Base-by-base conservation (phyloP, 345 rosid genomes). In the Eucalyptus erythrocorys region DNA sequence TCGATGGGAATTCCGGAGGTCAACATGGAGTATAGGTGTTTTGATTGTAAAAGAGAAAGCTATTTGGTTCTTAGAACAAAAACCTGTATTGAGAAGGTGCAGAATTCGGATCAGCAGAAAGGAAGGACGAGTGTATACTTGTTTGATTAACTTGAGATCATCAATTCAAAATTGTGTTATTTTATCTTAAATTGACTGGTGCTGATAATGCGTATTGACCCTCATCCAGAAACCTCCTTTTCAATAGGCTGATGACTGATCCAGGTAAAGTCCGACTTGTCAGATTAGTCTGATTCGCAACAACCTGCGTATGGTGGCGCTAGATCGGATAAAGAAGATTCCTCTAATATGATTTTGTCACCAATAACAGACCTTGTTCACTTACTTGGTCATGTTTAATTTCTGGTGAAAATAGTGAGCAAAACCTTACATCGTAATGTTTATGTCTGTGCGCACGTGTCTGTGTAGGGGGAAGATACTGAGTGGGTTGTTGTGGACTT, bases 401-500 rank as follows among this genome's bases (percentile, higher is more conserved):
- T 40, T 40, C 82, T 6, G 47, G 47, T 76, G 24, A 76, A 76
- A 21, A 0, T 37, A 40, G 27, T 40, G 49, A 57, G 82, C 82
- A 76, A 32, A 50, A 40, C 32, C 42, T 34, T 37, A 11, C 15
- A 76, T 37, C 82, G 0, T 6, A 10, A 76, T 76, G 82, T 37
- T 76, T 11, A 34, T 76, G 37, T 76, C 14, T 4, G 1, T 22
- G 37, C 8, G 10, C 45, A 2, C 7, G 3, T 1, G 3, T 7
- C 12, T 55, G 32, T 89, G 19, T 50, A 89, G 91, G 89, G 90
- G 22, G 87, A 24, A 64, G 82, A 88, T 49, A 10, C 87, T 30
- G 57, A 89, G 55, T 88, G 92, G 91, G 79, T 91, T 14, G 53
- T 61, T 3, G 88, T 91, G 48, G 87, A 89, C 13, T 16, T 91